A percentile compares a stretch with the other conserved stretches of the same genome.
Evolutionary conservation across 805 yeast species (phyloP).

Genomic region (Candida germanica): DNA sequence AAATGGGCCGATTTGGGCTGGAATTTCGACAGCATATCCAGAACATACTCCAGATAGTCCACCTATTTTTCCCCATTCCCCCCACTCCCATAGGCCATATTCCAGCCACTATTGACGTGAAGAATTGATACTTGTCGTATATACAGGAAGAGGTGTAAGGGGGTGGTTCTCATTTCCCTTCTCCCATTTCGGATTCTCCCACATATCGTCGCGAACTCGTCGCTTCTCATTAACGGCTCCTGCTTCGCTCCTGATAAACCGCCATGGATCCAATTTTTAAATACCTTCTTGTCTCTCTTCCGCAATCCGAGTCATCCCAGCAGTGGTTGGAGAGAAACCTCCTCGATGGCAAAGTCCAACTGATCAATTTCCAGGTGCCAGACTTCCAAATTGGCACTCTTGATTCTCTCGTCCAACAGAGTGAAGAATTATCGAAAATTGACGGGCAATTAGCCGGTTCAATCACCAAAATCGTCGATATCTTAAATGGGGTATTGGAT

Average conservation of each 20-base stretch:
- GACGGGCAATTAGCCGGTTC: conserved; percentile 76
- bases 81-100: too few species aligned
- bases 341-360: conserved; percentile 56
- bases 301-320: conserved; percentile 46
- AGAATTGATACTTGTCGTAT: too few species aligned
- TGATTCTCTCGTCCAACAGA: conserved; percentile 84
- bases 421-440: conserved; percentile 81
- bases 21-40: too few species aligned
- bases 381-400: conserved; percentile 91
- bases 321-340: conserved; percentile 56
- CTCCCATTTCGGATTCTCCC: background rate
- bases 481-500: conserved; percentile 46
- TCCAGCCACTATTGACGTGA: too few species aligned
- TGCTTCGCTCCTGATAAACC: too few species aligned
- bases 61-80: too few species aligned
- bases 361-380: conserved; percentile 64
- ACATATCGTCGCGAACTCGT: background rate
- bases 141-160: too few species aligned
- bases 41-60: too few species aligned
- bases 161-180: conserved; percentile 1
- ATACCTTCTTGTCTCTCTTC: conserved; percentile 57
- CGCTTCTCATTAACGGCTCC: conserved; percentile 1
- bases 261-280: conserved; percentile 39
- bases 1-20: too few species aligned
- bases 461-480: conserved; percentile 73